Evolutionary conservation across 2,329 filamentous ascomycete species (phyloP).

Genomic region (Colletotrichum brevisporum): DNA sequence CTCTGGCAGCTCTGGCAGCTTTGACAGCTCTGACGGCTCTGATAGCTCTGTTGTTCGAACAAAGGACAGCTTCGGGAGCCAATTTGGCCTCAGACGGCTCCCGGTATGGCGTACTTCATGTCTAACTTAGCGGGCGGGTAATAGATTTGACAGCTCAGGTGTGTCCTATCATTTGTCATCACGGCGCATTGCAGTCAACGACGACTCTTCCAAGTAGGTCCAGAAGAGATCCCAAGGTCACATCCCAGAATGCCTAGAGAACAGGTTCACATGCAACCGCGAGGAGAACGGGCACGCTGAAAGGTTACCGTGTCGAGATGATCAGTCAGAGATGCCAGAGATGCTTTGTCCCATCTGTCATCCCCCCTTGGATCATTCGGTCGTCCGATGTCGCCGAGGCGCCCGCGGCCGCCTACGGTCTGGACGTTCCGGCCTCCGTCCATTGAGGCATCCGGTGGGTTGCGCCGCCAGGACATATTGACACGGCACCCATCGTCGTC

Average conservation of each 20-base stretch:
- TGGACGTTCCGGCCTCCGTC: background rate
- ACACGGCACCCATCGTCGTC: background rate
- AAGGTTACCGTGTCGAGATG: no score
- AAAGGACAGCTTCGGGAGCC: background rate
- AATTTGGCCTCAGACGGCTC: background rate
- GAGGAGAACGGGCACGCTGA: no score
- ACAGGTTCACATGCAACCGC: no score
- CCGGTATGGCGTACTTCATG: background rate
- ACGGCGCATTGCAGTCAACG: background rate
- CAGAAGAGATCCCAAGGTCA: no score
- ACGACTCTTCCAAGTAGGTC: background rate
- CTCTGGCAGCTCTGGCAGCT: background rate
- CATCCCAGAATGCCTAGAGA: no score
- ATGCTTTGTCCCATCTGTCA: background rate
- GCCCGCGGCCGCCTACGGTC: background rate
- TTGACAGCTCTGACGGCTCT: background rate
- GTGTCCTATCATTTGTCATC: background rate
- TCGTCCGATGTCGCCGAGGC: background rate
- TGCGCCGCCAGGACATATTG: background rate
- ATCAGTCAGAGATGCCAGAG: no score
- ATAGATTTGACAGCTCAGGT: background rate
- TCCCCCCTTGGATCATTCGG: background rate
- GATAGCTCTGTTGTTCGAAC: background rate
- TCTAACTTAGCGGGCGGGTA: conserved; percentile 2
- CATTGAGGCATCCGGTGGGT: background rate